These are phyloP conservation scores for Beta corolliflora DNA, from an alignment of 179 eudicot species.

Conservation along the genomic window DNA sequence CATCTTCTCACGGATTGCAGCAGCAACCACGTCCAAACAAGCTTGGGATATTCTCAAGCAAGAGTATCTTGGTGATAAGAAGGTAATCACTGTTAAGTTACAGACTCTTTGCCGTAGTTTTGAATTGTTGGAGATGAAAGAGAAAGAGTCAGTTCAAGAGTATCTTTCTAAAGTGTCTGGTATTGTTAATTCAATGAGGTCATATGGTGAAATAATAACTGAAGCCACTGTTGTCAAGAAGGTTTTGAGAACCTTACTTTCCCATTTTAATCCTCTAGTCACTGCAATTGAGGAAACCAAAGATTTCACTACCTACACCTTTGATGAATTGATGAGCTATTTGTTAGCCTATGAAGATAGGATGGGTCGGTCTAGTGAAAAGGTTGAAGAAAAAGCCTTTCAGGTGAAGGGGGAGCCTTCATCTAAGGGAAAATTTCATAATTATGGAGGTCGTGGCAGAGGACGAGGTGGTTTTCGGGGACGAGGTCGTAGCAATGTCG, in stretches of 20 bases:
- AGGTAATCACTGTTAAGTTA: too few relatives aligned
- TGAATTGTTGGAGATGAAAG: too few relatives aligned
- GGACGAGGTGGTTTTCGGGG: background rate
- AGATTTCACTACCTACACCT: slow-evolving; percentile 11
- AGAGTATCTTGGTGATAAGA: too few relatives aligned
- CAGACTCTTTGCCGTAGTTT: too few relatives aligned
- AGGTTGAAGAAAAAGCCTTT: background rate
- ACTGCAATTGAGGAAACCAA: slow-evolving; percentile 8
- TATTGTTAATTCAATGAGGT: background rate
- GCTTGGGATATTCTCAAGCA: too few relatives aligned
- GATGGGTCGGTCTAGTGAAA: background rate
- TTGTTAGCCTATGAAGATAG: slow-evolving; percentile 12
- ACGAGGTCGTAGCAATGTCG: background rate
- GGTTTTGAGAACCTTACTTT: slow-evolving; percentile 1
- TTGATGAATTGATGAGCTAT: slow-evolving; percentile 29
- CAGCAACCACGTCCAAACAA: too few relatives aligned
- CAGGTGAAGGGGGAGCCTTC: background rate
- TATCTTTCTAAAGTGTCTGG: background rate
- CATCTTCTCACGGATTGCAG: too few relatives aligned
- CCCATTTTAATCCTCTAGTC: background rate
- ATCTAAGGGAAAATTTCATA: background rate
- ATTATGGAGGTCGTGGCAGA: background rate
- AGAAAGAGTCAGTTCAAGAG: background rate
- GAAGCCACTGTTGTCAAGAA: slow-evolving; percentile 9
- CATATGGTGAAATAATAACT: slow-evolving; percentile 8